These are phyloP conservation scores for Rhizopogon salebrosus DNA, from an alignment of 768 basidiomycete genomes.

Conservation along the genomic window DNA sequence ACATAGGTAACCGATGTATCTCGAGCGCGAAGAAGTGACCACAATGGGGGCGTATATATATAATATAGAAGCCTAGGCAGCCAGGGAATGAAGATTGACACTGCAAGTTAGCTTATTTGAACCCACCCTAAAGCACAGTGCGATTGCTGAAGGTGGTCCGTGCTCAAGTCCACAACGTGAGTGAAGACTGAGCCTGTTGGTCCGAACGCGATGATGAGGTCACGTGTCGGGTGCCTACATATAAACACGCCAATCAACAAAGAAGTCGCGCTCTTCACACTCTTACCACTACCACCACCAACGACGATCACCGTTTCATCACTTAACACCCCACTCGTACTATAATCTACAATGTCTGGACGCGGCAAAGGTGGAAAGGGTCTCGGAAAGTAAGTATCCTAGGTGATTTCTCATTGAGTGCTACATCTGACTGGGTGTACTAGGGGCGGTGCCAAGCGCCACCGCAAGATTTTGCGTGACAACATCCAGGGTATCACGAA, in stretches of 20 bases:
- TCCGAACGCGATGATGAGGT: background rate
- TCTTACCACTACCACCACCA: conserved; percentile 21
- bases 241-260: conserved; percentile 28
- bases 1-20: too few species aligned
- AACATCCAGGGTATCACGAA: conserved; percentile 54
- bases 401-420: background rate
- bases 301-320: background rate
- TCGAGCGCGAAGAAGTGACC: background rate
- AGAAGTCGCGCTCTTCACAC: conserved; percentile 18
- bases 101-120: background rate
- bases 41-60: background rate
- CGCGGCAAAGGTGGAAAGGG: conserved; percentile 49
- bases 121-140: background rate
- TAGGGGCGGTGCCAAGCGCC: conserved; percentile 42
- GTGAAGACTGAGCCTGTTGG: background rate
- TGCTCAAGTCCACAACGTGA: background rate
- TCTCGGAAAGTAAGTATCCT: conserved; percentile 33
- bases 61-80: background rate
- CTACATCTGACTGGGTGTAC: conserved; percentile 7
- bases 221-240: conserved; percentile 24
- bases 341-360: conserved; percentile 34
- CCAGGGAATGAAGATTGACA: background rate
- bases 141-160: background rate
- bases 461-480: conserved; percentile 42
- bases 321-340: conserved; percentile 8